phyloP scores from a whole-genome alignment of 2,329 filamentous ascomycete species.

The Hawksworthiomyces lignivorus region DNA sequence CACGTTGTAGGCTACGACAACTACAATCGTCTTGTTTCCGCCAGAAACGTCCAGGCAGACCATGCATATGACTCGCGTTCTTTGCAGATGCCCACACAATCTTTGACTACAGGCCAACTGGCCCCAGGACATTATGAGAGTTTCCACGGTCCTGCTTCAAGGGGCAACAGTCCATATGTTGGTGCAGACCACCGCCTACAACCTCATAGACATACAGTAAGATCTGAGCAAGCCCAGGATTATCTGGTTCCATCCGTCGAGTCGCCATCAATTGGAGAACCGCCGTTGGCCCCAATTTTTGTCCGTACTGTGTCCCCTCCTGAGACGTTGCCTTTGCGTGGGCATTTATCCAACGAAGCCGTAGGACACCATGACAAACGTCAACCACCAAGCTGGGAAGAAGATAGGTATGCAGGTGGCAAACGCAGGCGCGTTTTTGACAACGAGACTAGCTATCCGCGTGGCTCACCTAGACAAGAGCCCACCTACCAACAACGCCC shows the following conservation, averaged over 20 bases:
- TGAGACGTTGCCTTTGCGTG: conserved; percentile 2
- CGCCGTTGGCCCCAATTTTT: conserved; percentile 11
- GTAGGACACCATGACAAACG: not conserved
- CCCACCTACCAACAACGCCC: not conserved
- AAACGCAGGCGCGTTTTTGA: conserved; percentile 5
- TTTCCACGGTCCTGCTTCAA: not conserved
- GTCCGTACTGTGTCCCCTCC: conserved; percentile 14
- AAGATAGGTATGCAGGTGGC: not conserved
- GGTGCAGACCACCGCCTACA: not conserved
- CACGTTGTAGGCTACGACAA: too few species aligned
- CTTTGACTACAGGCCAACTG: too few species aligned
- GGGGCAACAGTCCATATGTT: not conserved
- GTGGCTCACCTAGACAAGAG: not conserved
- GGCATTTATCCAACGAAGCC: not conserved
- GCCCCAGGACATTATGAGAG: not conserved
- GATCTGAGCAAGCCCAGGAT: conserved; percentile 27
- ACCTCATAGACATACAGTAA: conserved; percentile 4
- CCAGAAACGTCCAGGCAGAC: too few species aligned
- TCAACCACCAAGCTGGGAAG: conserved; percentile 5
- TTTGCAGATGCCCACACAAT: too few species aligned
- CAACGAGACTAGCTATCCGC: not conserved
- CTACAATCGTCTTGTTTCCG: too few species aligned
- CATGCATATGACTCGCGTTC: too few species aligned
- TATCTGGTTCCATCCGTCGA: conserved; percentile 41
- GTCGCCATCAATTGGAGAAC: conserved; percentile 26